Conservation (phyloP, 1,284 basidiomycete species). For the Papiliotrema flavescens region DNA sequence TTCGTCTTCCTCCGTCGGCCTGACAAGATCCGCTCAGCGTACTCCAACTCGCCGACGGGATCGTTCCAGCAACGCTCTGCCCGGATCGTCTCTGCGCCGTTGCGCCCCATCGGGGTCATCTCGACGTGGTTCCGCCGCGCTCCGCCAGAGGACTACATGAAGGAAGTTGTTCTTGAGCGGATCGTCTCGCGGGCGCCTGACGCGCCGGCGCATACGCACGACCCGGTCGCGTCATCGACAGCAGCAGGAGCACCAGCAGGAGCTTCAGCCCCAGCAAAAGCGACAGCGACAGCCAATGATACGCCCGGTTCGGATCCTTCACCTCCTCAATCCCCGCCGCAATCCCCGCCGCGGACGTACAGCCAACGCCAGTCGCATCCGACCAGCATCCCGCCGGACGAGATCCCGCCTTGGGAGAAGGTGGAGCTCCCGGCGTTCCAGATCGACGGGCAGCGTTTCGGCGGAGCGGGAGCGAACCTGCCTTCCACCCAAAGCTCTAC, state of each 20-base stretch:
- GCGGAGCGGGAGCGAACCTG: constrained; percentile 20
- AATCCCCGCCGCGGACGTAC: neutral
- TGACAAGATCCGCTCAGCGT: constrained; percentile 44
- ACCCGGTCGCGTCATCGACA: too few relatives aligned
- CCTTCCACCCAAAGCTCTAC: neutral
- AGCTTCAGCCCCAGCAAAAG: too few relatives aligned
- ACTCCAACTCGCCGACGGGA: constrained; percentile 25
- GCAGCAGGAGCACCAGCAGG: too few relatives aligned
- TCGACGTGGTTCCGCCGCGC: neutral
- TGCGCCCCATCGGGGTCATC: constrained; percentile 1
- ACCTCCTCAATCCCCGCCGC: too few relatives aligned
- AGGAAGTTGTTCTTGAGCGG: neutral
- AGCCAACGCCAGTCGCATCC: neutral
- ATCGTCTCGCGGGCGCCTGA: neutral
- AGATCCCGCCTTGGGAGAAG: constrained; percentile 47
- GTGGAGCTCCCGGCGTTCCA: constrained; percentile 47
- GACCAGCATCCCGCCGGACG: constrained; percentile 3
- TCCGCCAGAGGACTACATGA: neutral
- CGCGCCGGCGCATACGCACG: neutral
- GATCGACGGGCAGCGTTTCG: constrained; percentile 45
- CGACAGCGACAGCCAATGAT: too few relatives aligned
- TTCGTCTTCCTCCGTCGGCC: constrained; percentile 50
- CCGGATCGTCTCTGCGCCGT: neutral
- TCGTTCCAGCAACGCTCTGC: constrained; percentile 6
- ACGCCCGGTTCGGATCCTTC: neutral